Percentiles rank a stretch among this genome's conserved stretches.
These are phyloP conservation scores for Oryza punctata DNA, from an alignment of 176 grass and related monocot species.

Conservation along the genomic window DNA sequence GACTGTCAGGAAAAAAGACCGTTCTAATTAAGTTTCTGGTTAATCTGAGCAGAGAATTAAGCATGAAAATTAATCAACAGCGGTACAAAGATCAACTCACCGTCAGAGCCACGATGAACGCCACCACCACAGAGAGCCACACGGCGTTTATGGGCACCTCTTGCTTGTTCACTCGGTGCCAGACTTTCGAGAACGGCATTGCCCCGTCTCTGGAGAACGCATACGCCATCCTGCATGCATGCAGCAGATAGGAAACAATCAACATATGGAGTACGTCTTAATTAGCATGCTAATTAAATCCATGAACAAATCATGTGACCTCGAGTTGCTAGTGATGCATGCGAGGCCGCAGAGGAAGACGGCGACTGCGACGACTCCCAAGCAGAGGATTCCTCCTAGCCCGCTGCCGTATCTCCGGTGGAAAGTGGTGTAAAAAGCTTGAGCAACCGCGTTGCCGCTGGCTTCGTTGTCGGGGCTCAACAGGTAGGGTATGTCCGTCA, in stretches of 20 bases:
- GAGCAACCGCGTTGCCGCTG: slow-evolving; percentile 62
- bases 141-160: slow-evolving; percentile 68
- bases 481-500: slow-evolving; percentile 57
- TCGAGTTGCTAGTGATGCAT: slow-evolving; percentile 63
- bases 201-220: slow-evolving; percentile 76
- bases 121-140: slow-evolving; percentile 55
- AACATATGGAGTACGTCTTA: too few species aligned
- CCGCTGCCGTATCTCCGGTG: slow-evolving; percentile 53
- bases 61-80: too few species aligned
- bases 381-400: slow-evolving; percentile 44
- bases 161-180: slow-evolving; percentile 56
- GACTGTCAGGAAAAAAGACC: slow-evolving; percentile 37
- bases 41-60: too few species aligned
- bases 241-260: too few species aligned
- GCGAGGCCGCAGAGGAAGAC: slow-evolving; percentile 54
- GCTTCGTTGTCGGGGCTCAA: slow-evolving; percentile 54
- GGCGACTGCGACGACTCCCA: slow-evolving; percentile 45
- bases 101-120: slow-evolving; percentile 61
- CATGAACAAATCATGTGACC: neutral
- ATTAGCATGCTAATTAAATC: too few species aligned
- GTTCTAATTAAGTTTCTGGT: too few species aligned
- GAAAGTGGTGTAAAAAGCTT: slow-evolving; percentile 52
- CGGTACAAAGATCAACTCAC: slow-evolving; percentile 5
- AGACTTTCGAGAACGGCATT: slow-evolving; percentile 53
- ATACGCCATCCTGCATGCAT: slow-evolving; percentile 55